These are phyloP conservation scores for Dalechampia spathulata DNA, from an alignment of 441 rosid species.

Conservation along the genomic window DNA sequence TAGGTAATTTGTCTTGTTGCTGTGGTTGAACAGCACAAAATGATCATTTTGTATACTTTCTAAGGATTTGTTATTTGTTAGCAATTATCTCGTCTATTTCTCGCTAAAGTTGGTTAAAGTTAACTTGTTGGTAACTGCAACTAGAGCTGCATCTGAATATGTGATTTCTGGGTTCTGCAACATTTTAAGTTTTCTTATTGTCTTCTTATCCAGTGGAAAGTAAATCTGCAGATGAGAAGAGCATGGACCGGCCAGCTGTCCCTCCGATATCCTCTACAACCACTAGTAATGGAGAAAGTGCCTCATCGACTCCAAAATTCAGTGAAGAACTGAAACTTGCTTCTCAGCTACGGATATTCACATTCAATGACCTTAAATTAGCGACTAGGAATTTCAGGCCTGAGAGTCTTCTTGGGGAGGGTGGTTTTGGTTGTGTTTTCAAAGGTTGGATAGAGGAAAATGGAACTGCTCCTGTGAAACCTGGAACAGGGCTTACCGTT, in stretches of 20 bases:
- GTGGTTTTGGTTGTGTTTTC: slow-evolving; percentile 48
- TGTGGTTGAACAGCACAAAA: background rate
- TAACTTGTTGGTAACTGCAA: background rate
- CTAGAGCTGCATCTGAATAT: background rate
- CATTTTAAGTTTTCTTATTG: background rate
- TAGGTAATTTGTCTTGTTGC: background rate
- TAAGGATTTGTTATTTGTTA: background rate
- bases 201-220: slow-evolving; percentile 36
- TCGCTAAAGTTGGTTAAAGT: slow-evolving; percentile 3
- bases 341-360: slow-evolving; percentile 38
- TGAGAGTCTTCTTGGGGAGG: slow-evolving; percentile 49
- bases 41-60: background rate
- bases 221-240: slow-evolving; percentile 41
- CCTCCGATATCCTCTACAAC: slow-evolving; percentile 41
- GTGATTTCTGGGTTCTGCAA: too few relatives aligned
- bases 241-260: slow-evolving; percentile 39
- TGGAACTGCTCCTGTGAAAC: slow-evolving; percentile 50
- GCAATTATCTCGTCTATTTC: slow-evolving; percentile 10
- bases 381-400: slow-evolving; percentile 47
- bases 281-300: slow-evolving; percentile 40
- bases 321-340: slow-evolving; percentile 44
- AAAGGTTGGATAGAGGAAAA: slow-evolving; percentile 45
- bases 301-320: slow-evolving; percentile 35
- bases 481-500: slow-evolving; percentile 48
- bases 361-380: slow-evolving; percentile 36